A percentile compares a stretch with the other conserved stretches of the same genome.
phyloP scores from a whole-genome alignment of 768 basidiomycete genomes.

The Fomitopsis serialis region DNA sequence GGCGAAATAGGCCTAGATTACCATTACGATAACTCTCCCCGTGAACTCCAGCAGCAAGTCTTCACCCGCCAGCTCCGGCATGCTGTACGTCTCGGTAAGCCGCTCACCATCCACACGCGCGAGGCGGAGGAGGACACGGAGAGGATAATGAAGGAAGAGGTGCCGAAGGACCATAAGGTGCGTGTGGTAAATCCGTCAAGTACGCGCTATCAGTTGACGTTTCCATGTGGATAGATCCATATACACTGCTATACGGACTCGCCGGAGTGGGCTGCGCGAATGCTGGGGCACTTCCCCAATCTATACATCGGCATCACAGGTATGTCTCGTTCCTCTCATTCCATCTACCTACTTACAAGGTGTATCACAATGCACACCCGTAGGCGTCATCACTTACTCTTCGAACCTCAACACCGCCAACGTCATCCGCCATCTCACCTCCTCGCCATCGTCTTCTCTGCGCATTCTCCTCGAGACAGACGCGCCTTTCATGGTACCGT shows the following conservation, averaged over 20 bases:
- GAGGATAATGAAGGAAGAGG: conserved; percentile 66
- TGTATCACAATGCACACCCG: not conserved
- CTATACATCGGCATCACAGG: conserved; percentile 83
- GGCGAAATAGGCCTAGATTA: conserved; percentile 89
- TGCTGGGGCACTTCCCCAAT: conserved; percentile 71
- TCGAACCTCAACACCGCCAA: conserved; percentile 67
- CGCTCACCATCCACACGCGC: conserved; percentile 81
- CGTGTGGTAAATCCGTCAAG: too few relatives aligned
- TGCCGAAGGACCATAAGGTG: conserved; percentile 67
- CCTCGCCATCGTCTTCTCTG: conserved; percentile 12
- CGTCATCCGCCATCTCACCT: conserved; percentile 41
- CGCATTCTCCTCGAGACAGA: conserved; percentile 73
- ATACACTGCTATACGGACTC: conserved; percentile 87
- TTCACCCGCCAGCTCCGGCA: conserved; percentile 63
- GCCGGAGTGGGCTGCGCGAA: conserved; percentile 62
- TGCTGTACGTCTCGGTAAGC: conserved; percentile 66
- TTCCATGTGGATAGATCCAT: conserved; percentile 51
- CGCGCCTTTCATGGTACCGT: conserved; percentile 83
- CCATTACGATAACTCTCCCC: conserved; percentile 76
- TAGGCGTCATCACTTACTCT: conserved; percentile 77
- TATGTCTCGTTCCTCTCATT: conserved; percentile 10
- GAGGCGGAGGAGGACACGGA: conserved; percentile 85
- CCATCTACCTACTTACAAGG: conserved; percentile 46
- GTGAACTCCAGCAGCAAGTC: conserved; percentile 58
- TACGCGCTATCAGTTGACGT: too few relatives aligned